Base-by-base conservation (phyloP, 2,329 filamentous ascomycete species). In the Stachybotrys elegans region DNA sequence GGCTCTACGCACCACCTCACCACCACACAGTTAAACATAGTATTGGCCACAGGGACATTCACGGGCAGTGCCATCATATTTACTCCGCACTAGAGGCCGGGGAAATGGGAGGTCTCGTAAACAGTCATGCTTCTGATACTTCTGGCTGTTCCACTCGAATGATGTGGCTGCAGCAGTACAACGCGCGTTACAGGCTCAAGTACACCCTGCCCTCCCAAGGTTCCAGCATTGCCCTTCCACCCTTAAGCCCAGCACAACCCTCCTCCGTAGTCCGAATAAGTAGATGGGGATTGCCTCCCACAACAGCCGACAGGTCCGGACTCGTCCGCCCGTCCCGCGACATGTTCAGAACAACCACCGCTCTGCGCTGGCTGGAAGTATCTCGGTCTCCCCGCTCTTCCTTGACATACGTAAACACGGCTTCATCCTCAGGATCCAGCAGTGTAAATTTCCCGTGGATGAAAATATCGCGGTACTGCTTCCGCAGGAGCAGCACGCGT, bases 361-460 rank as follows among this genome's bases (percentile, higher is more conserved):
- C 64, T 27, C 49, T 63, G 46, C 1, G 38, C 31, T 3, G 43
- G n/a, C n/a, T n/a, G n/a, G n/a, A n/a, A n/a, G n/a, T n/a, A n/a
- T n/a, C n/a, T n/a, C n/a, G n/a, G n/a, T n/a, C n/a, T n/a, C n/a
- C n/a, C n/a, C n/a, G 31, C 4, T 58, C 61, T 41, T 65, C 57
- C 39, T 70, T 77, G 3, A 75, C 60, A 39, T 84, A 80, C 0
- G 75, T 70, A 53, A 86, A 84, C 0, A 79, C 62, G 21, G 73
- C 61, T 23, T 79, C 73, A 4, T 79, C 67, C 0, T 67, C 60
- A 1, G 77, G 73, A 4, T 69, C 63, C 1, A 75, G 16, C 1
- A 84, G 58, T 40, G 72, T 69, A 48, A 86, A 87, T 1, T 70
- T 63, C 0, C 83, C 83, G 47, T 82, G 75, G 0, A 84, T 73